phyloP scores from a whole-genome alignment of 2,329 filamentous ascomycete genomes.

The Aspergillus versicolor region DNA sequence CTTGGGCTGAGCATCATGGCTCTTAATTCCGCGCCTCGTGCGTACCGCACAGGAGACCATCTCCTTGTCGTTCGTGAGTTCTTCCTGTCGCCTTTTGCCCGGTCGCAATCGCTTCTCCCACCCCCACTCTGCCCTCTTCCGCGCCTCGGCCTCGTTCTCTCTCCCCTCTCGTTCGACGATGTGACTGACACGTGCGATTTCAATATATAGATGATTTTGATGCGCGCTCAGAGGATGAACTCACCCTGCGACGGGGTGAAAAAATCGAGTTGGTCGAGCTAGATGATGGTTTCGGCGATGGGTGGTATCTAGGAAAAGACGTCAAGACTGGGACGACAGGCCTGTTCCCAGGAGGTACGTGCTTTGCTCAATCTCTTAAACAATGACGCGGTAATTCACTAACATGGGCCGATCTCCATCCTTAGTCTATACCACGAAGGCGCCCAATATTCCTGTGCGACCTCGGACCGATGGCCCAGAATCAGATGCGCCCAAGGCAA shows the following conservation, averaged over 20 bases:
- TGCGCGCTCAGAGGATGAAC: constrained; percentile 87
- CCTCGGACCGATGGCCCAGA: constrained; percentile 18
- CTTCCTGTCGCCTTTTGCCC: not conserved
- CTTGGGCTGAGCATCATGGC: constrained; percentile 30
- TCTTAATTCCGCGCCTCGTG: constrained; percentile 33
- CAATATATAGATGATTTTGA: constrained; percentile 75
- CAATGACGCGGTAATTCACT: not conserved
- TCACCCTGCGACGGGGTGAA: constrained; percentile 77
- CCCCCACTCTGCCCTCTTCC: constrained; percentile 7
- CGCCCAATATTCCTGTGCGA: constrained; percentile 26
- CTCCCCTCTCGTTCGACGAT: constrained; percentile 9
- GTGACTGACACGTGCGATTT: constrained; percentile 17
- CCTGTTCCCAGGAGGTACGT: constrained; percentile 50
- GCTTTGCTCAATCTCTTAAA: not conserved
- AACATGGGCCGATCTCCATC: not conserved
- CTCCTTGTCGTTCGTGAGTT: constrained; percentile 48
- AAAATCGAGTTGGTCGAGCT: constrained; percentile 63
- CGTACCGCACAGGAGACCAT: constrained; percentile 42
- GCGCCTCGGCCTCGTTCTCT: constrained; percentile 6
- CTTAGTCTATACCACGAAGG: constrained; percentile 27
- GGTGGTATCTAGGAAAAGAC: constrained; percentile 61
- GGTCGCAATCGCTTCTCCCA: constrained; percentile 13
- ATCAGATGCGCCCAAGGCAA: constrained; percentile 11
- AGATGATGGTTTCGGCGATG: constrained; percentile 67
- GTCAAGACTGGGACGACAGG: constrained; percentile 42